Conservation (phyloP, 2,329 filamentous ascomycete species). For the Amauroascus niger region DNA sequence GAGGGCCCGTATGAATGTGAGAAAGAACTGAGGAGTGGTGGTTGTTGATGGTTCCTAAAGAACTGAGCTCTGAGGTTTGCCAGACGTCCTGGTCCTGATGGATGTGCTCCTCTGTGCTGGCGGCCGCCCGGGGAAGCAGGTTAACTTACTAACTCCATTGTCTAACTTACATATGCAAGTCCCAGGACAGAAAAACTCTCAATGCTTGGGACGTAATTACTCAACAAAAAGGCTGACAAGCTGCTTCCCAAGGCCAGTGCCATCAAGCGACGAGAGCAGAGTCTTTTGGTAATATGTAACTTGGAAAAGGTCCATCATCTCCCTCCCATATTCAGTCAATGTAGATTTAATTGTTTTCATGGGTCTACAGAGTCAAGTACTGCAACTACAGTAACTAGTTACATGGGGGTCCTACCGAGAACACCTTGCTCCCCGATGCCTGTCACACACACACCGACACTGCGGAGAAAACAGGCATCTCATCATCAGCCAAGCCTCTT, state of each 20-base stretch:
- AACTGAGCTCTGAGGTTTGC: constrained; percentile 6
- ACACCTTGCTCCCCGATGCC: neutral
- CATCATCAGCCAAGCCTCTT: neutral
- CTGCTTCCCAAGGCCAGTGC: no score
- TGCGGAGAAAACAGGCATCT: neutral
- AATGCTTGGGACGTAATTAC: no score
- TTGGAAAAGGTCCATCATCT: no score
- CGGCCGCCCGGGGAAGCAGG: constrained; percentile 1
- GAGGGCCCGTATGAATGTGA: neutral
- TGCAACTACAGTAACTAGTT: no score
- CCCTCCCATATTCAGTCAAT: no score
- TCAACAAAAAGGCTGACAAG: no score
- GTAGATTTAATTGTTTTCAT: no score
- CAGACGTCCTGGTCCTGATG: neutral
- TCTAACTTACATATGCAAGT: neutral
- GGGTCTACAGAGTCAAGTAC: neutral
- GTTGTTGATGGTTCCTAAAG: neutral
- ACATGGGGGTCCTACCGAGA: neutral
- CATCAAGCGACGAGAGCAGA: no score
- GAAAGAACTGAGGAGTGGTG: neutral
- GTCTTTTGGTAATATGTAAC: no score
- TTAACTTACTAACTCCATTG: neutral
- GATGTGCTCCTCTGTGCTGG: constrained; percentile 9
- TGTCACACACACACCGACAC: neutral
- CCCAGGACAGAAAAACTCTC: neutral